phyloP scores from a whole-genome alignment of 495 filamentous ascomycete species.

The Apodospora peruviana region DNA sequence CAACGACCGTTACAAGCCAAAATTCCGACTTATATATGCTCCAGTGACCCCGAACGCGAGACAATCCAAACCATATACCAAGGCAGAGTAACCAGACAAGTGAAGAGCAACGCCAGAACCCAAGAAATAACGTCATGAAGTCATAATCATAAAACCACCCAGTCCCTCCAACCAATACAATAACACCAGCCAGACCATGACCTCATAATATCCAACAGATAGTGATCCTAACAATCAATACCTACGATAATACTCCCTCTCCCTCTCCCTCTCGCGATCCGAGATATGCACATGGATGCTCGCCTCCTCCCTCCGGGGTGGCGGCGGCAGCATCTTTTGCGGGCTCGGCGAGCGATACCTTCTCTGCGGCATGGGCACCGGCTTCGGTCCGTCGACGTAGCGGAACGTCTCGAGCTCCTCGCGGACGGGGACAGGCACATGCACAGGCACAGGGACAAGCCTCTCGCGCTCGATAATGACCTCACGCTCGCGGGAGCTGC shows the following conservation, averaged over 20 bases:
- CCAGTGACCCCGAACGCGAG: no score
- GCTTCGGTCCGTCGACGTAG: slow-evolving; percentile 40
- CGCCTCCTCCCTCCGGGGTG: slow-evolving; percentile 4
- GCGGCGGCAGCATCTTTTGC: slow-evolving; percentile 3
- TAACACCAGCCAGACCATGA: background rate
- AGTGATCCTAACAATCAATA: no score
- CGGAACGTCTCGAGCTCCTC: slow-evolving; percentile 41
- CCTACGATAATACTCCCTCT: slow-evolving; percentile 1
- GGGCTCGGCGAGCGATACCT: background rate
- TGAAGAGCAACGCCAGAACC: no score
- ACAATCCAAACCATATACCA: no score
- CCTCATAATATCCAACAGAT: background rate
- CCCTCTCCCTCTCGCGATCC: slow-evolving; percentile 3
- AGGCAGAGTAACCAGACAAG: no score
- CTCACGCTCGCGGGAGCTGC: slow-evolving; percentile 29
- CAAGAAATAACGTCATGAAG: no score
- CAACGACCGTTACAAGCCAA: no score
- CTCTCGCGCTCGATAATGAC: slow-evolving; percentile 46
- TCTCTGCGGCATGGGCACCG: slow-evolving; percentile 12
- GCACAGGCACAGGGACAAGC: slow-evolving; percentile 33
- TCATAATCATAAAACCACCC: background rate
- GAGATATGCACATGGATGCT: slow-evolving; percentile 9
- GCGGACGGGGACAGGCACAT: slow-evolving; percentile 18
- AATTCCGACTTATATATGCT: no score
- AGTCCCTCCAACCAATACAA: background rate